Conservation (phyloP, 345 rosid genomes). For the Turritis glabra region DNA sequence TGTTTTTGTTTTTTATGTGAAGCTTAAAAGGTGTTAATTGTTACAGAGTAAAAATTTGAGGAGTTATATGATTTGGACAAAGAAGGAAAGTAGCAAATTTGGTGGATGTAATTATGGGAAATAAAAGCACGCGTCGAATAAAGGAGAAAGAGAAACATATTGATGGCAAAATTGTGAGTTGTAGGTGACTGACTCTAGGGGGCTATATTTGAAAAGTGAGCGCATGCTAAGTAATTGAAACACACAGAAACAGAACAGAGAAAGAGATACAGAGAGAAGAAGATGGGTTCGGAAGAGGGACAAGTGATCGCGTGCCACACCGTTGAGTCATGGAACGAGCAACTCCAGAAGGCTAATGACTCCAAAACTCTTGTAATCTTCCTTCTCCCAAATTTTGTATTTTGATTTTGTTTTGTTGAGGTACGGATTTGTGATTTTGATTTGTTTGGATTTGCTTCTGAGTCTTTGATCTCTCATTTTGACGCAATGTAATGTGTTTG, state of each 20-base stretch:
- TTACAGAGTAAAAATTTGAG: too few relatives aligned
- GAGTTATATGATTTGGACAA: too few relatives aligned
- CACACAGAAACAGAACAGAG: constrained; percentile 3
- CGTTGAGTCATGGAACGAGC: constrained; percentile 62
- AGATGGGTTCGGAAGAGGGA: constrained; percentile 63
- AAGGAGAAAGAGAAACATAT: neutral
- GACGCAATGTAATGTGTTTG: neutral
- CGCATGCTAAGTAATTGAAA: constrained; percentile 8
- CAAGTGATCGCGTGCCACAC: constrained; percentile 75
- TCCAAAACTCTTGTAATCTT: constrained; percentile 65
- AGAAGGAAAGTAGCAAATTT: constrained; percentile 2
- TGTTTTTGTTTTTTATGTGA: too few relatives aligned
- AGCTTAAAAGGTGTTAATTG: too few relatives aligned
- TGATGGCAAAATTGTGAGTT: constrained; percentile 1
- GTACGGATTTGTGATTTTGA: neutral
- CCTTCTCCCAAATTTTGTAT: neutral
- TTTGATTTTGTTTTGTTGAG: neutral
- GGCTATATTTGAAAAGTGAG: neutral
- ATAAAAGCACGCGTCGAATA: constrained; percentile 31
- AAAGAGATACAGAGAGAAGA: neutral
- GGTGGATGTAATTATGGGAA: constrained; percentile 28
- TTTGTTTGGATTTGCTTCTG: neutral
- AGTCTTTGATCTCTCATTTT: constrained; percentile 15
- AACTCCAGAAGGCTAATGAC: constrained; percentile 55
- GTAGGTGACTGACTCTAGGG: neutral